These are phyloP conservation scores for Cyphellophora attinorum DNA, from an alignment of 2,329 filamentous ascomycete genomes.

Conservation along the genomic window DNA sequence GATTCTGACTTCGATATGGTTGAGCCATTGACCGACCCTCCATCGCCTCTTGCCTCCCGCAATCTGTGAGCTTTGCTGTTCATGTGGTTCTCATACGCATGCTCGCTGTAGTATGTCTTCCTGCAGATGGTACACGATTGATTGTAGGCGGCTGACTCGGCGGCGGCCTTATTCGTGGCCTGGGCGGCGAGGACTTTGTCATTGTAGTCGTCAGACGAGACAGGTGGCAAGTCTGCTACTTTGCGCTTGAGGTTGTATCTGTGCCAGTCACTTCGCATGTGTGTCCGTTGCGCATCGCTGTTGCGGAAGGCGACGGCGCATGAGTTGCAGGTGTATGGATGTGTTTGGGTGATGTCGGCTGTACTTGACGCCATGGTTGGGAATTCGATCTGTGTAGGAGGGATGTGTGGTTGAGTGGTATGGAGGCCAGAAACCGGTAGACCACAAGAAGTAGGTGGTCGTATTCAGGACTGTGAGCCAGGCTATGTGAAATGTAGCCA, in stretches of 20 bases:
- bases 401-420: no score
- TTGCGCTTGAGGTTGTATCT: constrained; percentile 95
- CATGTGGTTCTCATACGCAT: constrained; percentile 88
- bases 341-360: constrained; percentile 15
- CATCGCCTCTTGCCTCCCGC: constrained; percentile 44
- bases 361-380: constrained; percentile 10
- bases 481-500: no score
- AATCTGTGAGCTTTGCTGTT: constrained; percentile 81
- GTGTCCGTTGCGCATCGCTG: constrained; percentile 81
- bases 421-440: no score
- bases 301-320: constrained; percentile 95
- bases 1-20: constrained; percentile 49
- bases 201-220: constrained; percentile 84
- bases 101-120: constrained; percentile 93
- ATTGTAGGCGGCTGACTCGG: constrained; percentile 81
- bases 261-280: constrained; percentile 99
- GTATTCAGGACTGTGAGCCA: no score
- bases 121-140: constrained; percentile 71
- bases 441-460: no score
- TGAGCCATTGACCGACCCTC: constrained; percentile 53
- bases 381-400: no score
- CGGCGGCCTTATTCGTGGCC: constrained; percentile 71
- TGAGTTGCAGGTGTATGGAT: constrained; percentile 92
- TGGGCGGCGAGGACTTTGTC: constrained; percentile 92
- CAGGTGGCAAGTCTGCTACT: constrained; percentile 79